phyloP scores from a whole-genome alignment of 2,329 filamentous ascomycete species.

The Diplocarpon rosae region DNA sequence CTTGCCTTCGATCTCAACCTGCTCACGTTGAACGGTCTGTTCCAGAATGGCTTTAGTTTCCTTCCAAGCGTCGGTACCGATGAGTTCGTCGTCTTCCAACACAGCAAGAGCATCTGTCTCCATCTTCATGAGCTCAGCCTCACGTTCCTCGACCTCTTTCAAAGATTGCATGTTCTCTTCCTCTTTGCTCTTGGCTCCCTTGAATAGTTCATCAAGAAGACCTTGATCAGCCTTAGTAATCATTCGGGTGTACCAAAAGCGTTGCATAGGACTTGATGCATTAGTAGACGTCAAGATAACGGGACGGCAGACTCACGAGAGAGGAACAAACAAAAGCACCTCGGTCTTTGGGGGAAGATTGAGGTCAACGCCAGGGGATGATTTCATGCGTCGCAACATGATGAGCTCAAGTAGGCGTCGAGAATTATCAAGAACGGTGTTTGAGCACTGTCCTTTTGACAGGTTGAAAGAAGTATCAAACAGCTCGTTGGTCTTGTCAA shows the following conservation, averaged over 20 bases:
- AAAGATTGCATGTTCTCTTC: constrained; percentile 27
- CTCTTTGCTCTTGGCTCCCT: constrained; percentile 33
- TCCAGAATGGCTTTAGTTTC: constrained; percentile 34
- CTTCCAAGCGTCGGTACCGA: constrained; percentile 34
- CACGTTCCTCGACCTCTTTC: constrained; percentile 29
- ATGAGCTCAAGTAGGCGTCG: constrained; percentile 42
- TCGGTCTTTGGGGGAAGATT: constrained; percentile 46
- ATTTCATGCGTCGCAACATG: constrained; percentile 49
- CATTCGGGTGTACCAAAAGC: constrained; percentile 45
- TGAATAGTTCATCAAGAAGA: constrained; percentile 42
- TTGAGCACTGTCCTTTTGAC: constrained; percentile 40
- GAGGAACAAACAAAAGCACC: constrained; percentile 43
- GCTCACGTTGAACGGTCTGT: constrained; percentile 30
- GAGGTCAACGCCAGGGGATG: constrained; percentile 40
- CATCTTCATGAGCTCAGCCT: constrained; percentile 18
- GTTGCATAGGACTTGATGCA: constrained; percentile 36
- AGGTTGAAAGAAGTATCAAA: constrained; percentile 48
- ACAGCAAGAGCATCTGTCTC: constrained; percentile 28
- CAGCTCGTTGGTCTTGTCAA: constrained; percentile 34
- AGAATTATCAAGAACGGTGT: constrained; percentile 40
- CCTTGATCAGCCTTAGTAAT: constrained; percentile 42
- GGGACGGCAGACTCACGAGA: constrained; percentile 29
- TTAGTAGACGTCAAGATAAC: neutral
- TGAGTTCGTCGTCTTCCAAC: constrained; percentile 23
- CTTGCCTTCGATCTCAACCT: constrained; percentile 17